These are phyloP conservation scores for Trifolium repens DNA, from an alignment of 306 rosid genomes.

Conservation along the genomic window DNA sequence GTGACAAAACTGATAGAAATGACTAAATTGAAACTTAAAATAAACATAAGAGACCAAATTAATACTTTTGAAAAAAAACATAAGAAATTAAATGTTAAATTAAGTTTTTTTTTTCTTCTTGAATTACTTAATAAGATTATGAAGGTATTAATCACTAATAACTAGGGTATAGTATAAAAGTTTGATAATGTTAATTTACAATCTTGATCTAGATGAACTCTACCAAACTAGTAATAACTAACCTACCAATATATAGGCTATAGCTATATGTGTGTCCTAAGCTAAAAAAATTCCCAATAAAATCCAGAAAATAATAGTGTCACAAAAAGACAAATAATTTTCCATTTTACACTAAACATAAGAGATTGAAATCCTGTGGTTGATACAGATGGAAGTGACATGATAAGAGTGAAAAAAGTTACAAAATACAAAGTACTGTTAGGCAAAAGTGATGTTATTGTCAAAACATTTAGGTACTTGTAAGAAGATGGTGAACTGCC, in stretches of 20 bases:
- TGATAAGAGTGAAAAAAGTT: constrained; percentile 25
- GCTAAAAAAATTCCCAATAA: neutral
- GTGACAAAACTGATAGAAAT: too few relatives aligned
- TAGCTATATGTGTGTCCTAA: constrained; percentile 9
- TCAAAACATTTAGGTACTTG: constrained; percentile 43
- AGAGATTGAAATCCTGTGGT: constrained; percentile 37
- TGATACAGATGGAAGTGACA: constrained; percentile 7
- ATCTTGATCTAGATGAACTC: neutral
- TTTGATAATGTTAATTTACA: neutral
- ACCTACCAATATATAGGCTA: neutral
- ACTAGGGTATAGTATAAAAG: neutral
- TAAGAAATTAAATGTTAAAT: too few relatives aligned
- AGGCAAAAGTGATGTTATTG: constrained; percentile 36
- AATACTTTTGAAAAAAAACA: too few relatives aligned
- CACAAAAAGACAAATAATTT: constrained; percentile 4
- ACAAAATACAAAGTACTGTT: constrained; percentile 27
- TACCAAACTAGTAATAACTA: neutral
- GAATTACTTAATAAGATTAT: neutral
- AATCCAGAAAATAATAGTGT: constrained; percentile 4
- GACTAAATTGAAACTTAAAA: too few relatives aligned
- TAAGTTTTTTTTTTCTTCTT: too few relatives aligned
- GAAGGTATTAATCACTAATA: neutral
- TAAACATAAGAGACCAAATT: too few relatives aligned
- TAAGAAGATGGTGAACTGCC: constrained; percentile 41
- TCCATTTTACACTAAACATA: constrained; percentile 13